Percentiles rank a stretch among this genome's conserved stretches.
These are phyloP conservation scores for Erodium moschatum DNA, from an alignment of 441 rosid species.

Conservation along the genomic window DNA sequence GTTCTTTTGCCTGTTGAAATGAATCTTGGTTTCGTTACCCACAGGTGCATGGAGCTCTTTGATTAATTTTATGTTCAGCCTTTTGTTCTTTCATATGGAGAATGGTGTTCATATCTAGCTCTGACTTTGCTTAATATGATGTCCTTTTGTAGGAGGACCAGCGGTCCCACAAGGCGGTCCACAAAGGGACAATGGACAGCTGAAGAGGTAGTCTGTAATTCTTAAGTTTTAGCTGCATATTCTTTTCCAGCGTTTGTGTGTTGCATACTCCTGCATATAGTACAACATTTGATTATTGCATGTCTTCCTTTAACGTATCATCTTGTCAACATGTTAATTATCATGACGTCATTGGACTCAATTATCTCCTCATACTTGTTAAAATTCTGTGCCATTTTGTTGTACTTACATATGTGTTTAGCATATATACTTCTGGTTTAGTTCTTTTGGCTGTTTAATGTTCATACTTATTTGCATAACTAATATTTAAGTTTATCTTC, in stretches of 20 bases:
- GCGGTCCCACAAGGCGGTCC: slow-evolving; percentile 95
- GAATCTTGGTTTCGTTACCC: background rate
- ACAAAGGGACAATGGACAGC: slow-evolving; percentile 99
- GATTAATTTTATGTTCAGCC: background rate
- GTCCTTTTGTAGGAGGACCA: slow-evolving; percentile 57
- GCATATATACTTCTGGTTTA: background rate
- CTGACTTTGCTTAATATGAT: background rate
- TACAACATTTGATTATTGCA: background rate
- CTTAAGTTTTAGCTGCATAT: background rate
- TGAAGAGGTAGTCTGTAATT: slow-evolving; percentile 56
- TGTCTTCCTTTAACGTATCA: background rate
- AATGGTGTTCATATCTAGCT: background rate
- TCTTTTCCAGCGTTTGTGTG: background rate
- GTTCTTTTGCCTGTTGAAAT: background rate
- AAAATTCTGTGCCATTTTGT: background rate
- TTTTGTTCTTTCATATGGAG: background rate
- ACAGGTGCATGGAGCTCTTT: background rate
- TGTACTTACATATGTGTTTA: background rate
- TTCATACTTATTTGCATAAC: background rate
- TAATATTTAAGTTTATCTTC: slow-evolving; percentile 1
- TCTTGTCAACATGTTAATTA: background rate
- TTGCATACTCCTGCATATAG: background rate
- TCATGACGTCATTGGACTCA: background rate
- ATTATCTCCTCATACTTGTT: background rate
- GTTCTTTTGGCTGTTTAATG: background rate